Conservation (phyloP, 2,329 filamentous ascomycete species). For the Fusarium armeniacum region DNA sequence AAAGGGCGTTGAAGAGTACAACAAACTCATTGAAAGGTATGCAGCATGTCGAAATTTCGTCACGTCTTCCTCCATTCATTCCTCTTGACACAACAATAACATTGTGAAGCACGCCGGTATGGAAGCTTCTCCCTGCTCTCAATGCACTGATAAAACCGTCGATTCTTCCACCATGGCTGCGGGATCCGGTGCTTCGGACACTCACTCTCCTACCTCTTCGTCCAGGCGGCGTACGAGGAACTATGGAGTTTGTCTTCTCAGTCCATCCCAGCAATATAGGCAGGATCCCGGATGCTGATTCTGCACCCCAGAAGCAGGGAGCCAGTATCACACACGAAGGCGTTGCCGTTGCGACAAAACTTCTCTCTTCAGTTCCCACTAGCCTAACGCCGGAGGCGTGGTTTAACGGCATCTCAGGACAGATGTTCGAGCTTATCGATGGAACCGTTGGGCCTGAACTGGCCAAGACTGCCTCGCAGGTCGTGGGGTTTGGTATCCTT, state of each 20-base stretch:
- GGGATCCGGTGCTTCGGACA: slow-evolving; percentile 66
- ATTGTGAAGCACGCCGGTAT: slow-evolving; percentile 56
- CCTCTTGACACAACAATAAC: slow-evolving; percentile 8
- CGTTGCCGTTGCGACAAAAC: slow-evolving; percentile 71
- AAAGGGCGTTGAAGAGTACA: slow-evolving; percentile 58
- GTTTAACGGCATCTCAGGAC: slow-evolving; percentile 72
- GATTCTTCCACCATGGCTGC: slow-evolving; percentile 71
- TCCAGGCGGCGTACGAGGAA: slow-evolving; percentile 73
- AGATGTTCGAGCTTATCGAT: slow-evolving; percentile 73
- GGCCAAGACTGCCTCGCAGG: slow-evolving; percentile 55
- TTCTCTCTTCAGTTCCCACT: slow-evolving; percentile 72
- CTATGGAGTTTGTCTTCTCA: slow-evolving; percentile 78
- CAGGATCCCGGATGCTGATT: slow-evolving; percentile 56
- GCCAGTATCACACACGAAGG: slow-evolving; percentile 78
- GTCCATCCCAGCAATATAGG: slow-evolving; percentile 70
- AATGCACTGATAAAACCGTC: slow-evolving; percentile 75
- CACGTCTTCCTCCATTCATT: background rate
- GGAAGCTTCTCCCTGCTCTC: slow-evolving; percentile 71
- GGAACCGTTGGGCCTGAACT: slow-evolving; percentile 59
- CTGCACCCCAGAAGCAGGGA: slow-evolving; percentile 66
- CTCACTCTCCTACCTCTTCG: slow-evolving; percentile 74
- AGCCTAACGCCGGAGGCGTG: slow-evolving; percentile 68
- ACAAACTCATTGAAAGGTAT: slow-evolving; percentile 65
- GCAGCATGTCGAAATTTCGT: slow-evolving; percentile 11
- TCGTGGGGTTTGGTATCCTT: slow-evolving; percentile 71